These are phyloP conservation scores for Orbilia ellipsospora DNA, from an alignment of 2,329 filamentous ascomycete species.

Conservation along the genomic window DNA sequence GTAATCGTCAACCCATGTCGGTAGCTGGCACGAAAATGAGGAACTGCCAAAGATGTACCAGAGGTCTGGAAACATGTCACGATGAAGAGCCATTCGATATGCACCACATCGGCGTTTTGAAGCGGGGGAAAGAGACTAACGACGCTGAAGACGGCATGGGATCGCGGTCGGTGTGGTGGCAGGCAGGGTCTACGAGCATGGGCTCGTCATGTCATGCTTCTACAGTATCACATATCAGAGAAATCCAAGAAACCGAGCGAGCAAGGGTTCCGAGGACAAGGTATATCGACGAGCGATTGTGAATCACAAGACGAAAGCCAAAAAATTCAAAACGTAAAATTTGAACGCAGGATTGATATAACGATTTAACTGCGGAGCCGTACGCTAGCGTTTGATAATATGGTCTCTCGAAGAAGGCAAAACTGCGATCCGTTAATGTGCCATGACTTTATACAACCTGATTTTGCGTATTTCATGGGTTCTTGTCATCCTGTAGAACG, in stretches of 20 bases:
- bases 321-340: not conserved
- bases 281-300: conserved; percentile 12
- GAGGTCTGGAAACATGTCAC: not conserved
- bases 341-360: conserved; percentile 3
- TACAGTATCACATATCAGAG: conserved; percentile 9
- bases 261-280: conserved; percentile 19
- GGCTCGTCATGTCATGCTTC: conserved; percentile 14
- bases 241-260: conserved; percentile 43
- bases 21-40: not conserved
- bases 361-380: not conserved
- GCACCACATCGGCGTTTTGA: conserved; percentile 44
- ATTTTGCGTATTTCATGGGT: not conserved
- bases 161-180: conserved; percentile 5
- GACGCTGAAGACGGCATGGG: conserved; percentile 26
- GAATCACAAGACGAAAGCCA: conserved; percentile 35
- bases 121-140: conserved; percentile 34
- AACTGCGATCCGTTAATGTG: conserved; percentile 13
- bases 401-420: not conserved
- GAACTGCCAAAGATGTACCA: conserved; percentile 10
- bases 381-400: not conserved
- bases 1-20: conserved; percentile 2
- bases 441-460: conserved; percentile 15
- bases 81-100: conserved; percentile 6
- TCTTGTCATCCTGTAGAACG: not conserved
- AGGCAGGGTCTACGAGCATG: conserved; percentile 31